Percentiles rank a stretch among this genome's conserved stretches.
Conservation (phyloP, 2,329 filamentous ascomycete genomes). For the Ascomycota sp. region DNA sequence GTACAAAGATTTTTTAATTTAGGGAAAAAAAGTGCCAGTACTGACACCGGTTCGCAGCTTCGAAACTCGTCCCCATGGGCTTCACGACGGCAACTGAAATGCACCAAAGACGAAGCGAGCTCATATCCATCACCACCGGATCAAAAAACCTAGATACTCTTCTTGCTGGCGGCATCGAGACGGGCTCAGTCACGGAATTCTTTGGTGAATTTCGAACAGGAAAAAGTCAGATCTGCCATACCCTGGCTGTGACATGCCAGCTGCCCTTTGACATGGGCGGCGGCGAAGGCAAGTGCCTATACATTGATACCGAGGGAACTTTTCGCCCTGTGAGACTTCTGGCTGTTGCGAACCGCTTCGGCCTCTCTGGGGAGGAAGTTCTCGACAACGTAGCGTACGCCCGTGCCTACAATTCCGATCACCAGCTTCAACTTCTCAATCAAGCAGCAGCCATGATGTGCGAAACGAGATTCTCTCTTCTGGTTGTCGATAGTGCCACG, state of each 20-base stretch:
- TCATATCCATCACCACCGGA: conserved; percentile 94
- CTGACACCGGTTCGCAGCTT: conserved; percentile 32
- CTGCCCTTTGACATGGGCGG: conserved; percentile 97
- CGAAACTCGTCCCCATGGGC: conserved; percentile 93
- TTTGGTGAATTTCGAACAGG: conserved; percentile 97
- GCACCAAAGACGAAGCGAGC: conserved; percentile 87
- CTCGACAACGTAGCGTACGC: conserved; percentile 97
- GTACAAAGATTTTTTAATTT: conserved; percentile 24
- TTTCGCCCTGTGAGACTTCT: conserved; percentile 83
- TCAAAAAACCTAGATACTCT: conserved; percentile 95
- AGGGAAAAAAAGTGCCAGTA: neutral
- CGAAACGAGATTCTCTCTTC: conserved; percentile 87
- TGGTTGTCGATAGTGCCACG: conserved; percentile 91
- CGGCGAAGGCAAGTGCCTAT: conserved; percentile 92
- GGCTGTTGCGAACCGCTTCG: conserved; percentile 83
- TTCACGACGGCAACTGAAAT: conserved; percentile 98
- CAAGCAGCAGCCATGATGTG: conserved; percentile 99
- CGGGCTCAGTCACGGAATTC: conserved; percentile 91
- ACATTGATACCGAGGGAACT: conserved; percentile 96
- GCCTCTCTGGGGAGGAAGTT: conserved; percentile 88
- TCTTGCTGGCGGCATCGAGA: conserved; percentile 85
- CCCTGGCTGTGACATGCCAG: conserved; percentile 93
- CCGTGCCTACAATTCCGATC: conserved; percentile 93
- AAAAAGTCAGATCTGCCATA: conserved; percentile 97
- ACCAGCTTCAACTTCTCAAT: conserved; percentile 85